Percentiles rank a stretch among this genome's conserved stretches.
These are phyloP conservation scores for Hypoxylon sp. DNA, from an alignment of 2,329 filamentous ascomycete species.

Conservation along the genomic window DNA sequence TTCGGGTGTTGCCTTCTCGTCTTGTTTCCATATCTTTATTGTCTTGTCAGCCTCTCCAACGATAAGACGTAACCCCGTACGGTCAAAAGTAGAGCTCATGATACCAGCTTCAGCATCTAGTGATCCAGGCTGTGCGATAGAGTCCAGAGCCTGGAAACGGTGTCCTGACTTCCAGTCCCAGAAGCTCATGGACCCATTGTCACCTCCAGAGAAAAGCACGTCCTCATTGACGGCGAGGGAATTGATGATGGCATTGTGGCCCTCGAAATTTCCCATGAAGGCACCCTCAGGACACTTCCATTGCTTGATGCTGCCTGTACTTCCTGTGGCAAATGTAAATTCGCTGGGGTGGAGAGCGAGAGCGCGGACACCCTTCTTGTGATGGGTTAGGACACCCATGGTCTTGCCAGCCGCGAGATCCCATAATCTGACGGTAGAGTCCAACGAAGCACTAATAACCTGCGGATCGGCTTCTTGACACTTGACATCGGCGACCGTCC, in stretches of 20 bases:
- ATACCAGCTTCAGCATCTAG: slow-evolving; percentile 94
- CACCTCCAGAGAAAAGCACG: slow-evolving; percentile 91
- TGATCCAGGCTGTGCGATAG: slow-evolving; percentile 91
- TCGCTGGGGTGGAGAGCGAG: slow-evolving; percentile 87
- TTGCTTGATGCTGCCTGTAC: slow-evolving; percentile 95
- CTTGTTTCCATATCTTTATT: slow-evolving; percentile 97
- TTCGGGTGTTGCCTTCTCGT: slow-evolving; percentile 89
- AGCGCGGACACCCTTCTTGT: slow-evolving; percentile 95
- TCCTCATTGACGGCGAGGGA: slow-evolving; percentile 92
- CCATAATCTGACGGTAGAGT: slow-evolving; percentile 91
- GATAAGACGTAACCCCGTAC: slow-evolving; percentile 86
- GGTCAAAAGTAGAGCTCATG: slow-evolving; percentile 93
- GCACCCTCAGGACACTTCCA: slow-evolving; percentile 98
- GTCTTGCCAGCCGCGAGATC: slow-evolving; percentile 96
- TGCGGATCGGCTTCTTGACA: slow-evolving; percentile 98
- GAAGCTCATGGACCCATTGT: slow-evolving; percentile 96
- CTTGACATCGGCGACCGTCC: slow-evolving; percentile 86
- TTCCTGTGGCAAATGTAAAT: slow-evolving; percentile 95
- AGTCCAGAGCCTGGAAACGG: slow-evolving; percentile 88
- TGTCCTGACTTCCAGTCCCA: slow-evolving; percentile 99
- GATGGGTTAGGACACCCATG: slow-evolving; percentile 94
- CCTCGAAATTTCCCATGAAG: slow-evolving; percentile 99
- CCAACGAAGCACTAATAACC: slow-evolving; percentile 91
- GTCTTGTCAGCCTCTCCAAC: slow-evolving; percentile 98
- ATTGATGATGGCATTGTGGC: slow-evolving; percentile 97